Conservation (phyloP, 2,329 filamentous ascomycete species). For the Aspergillus puulaauensis region DNA sequence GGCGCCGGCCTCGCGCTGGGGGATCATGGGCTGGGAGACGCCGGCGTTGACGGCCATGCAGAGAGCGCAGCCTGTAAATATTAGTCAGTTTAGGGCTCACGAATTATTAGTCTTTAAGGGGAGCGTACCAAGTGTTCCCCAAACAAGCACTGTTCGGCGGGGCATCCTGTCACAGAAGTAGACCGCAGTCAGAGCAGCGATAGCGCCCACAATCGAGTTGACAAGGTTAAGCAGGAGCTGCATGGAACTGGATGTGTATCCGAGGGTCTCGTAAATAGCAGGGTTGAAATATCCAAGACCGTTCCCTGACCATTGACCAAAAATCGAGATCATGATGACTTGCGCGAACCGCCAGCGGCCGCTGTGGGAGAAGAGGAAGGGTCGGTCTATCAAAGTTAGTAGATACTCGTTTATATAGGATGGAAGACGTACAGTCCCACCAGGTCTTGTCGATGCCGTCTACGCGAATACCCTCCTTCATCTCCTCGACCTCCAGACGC, state of each 20-base stretch:
- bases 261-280: slow-evolving; percentile 41
- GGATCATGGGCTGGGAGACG: slow-evolving; percentile 40
- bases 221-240: slow-evolving; percentile 47
- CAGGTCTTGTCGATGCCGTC: slow-evolving; percentile 51
- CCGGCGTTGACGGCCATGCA: slow-evolving; percentile 49
- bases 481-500: slow-evolving; percentile 28
- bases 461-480: slow-evolving; percentile 40
- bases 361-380: slow-evolving; percentile 45
- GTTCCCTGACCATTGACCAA: slow-evolving; percentile 54
- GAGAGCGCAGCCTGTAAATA: slow-evolving; percentile 35
- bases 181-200: slow-evolving; percentile 38
- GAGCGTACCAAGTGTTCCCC: slow-evolving; percentile 40
- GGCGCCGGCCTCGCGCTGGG: slow-evolving; percentile 17
- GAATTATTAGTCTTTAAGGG: neutral
- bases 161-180: slow-evolving; percentile 47
- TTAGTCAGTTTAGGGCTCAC: too few relatives aligned
- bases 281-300: slow-evolving; percentile 54
- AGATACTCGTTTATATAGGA: neutral
- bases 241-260: slow-evolving; percentile 19
- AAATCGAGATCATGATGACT: slow-evolving; percentile 53
- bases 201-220: neutral
- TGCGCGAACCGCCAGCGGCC: slow-evolving; percentile 52
- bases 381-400: slow-evolving; percentile 36
- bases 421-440: slow-evolving; percentile 44
- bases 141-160: slow-evolving; percentile 48